Base-by-base conservation (phyloP, 2,329 filamentous ascomycete species). In the Talaromyces marneffei region DNA sequence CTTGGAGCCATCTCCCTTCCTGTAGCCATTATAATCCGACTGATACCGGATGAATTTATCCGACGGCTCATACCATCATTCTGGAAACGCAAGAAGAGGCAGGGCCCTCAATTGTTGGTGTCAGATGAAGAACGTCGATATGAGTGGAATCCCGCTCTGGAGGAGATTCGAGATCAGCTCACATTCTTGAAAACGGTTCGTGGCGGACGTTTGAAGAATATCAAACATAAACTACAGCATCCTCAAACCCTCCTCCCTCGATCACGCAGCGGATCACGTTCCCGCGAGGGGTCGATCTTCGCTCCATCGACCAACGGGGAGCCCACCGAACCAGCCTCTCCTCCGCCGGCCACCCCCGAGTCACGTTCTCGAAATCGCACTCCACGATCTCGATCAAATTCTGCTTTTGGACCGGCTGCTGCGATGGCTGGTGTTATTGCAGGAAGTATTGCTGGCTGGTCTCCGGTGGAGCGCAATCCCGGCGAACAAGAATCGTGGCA, bases 1-100 rank as follows among this genome's bases (percentile, higher is more conserved):
- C 81, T 91, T 29, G 88, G 88, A 29, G 77, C 83, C 20, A 70
- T 91, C 12, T 87, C 87, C 0, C 76, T 91, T n/a, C 87, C 87
- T 0, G 77, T 90, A n/a, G 85, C 80, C 50, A 75, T 85, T 18
- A 76, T 87, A 50, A 80, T 86, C 23, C 82, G 85, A 46, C 71
- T 85, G n/a, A 80, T 87, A 39, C 84, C 84, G 0, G 83, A 87
- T 67, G 81, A 82, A 57, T 74, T 85, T 23, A 73, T 85, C 59
- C 68, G 70, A 44, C 76, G 69, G 50, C 66, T 80, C 16, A 72
- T 80, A 37, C 78, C 79, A 16, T 67, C 66, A 10, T 70, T 74
- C 60, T 75, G 73, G 71, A 63, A 64, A 14, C 72, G 74, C 62
- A 71, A 75, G 65, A 72, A 75, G 33, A 64, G 63, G 60, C 55